A percentile compares a stretch with the other conserved stretches of the same genome.
phyloP scores from a whole-genome alignment of 169 alveolate species.

The Cardiosporidium cionae region DNA sequence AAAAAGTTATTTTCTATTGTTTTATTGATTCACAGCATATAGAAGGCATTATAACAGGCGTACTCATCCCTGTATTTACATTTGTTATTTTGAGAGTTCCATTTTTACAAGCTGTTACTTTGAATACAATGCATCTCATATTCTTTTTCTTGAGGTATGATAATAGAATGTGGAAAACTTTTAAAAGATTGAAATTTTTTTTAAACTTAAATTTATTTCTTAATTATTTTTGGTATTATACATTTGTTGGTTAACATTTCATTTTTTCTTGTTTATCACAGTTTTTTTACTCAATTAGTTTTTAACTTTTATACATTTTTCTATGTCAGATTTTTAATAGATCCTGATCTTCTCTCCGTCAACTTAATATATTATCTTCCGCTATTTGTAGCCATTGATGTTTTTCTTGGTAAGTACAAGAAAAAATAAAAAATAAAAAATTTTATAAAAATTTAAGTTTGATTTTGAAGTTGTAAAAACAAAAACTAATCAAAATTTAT shows the following conservation, averaged over 20 bases:
- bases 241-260: neutral
- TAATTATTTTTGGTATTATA: neutral
- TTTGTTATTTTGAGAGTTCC: conserved; percentile 27
- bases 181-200: neutral
- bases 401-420: conserved; percentile 16
- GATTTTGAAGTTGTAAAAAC: no score
- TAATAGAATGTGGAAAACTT: neutral
- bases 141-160: conserved; percentile 3
- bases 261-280: neutral
- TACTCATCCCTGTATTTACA: conserved; percentile 19
- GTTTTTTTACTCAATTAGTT: neutral
- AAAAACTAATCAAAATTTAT: no score
- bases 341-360: neutral
- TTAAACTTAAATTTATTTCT: neutral
- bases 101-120: conserved; percentile 13
- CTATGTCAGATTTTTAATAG: neutral
- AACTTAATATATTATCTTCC: conserved; percentile 14
- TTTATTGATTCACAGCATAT: neutral
- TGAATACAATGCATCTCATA: conserved; percentile 2
- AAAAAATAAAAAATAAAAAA: no score
- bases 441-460: no score
- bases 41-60: conserved; percentile 14
- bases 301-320: neutral
- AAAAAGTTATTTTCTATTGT: neutral
- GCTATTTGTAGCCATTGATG: conserved; percentile 16